Base-by-base conservation (phyloP, 2,329 filamentous ascomycete species). In the Tolypocladium cylindrosporum region DNA sequence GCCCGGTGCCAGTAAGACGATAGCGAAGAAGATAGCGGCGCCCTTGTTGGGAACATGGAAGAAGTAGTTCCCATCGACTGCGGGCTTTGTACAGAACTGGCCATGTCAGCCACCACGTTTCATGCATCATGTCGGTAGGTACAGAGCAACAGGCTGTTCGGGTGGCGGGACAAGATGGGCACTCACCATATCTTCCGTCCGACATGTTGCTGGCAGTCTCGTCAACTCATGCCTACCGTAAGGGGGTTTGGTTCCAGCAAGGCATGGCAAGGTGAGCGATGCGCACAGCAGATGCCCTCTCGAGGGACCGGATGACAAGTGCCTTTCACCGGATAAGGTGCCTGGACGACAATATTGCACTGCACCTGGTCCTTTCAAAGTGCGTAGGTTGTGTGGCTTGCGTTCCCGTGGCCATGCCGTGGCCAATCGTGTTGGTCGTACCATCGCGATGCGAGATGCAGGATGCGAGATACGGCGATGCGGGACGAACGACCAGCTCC, bases 31-130 rank as follows among this genome's bases (percentile, higher is more conserved):
- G 39, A 79, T 68, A 3, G 77, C 72, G 0, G 76, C 78, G 1
- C 73, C 75, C 62, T 77, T 76, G 58, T 78, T 79, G 0, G 77
- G 75, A 10, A 73, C 74, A 59, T 76, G 79, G 63, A 78, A 74
- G 70, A 72, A 80, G 41, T 74, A 70, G 59, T 75, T 80, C 0
- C 70, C 72, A 1, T 70, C 63, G 41, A 78, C 75, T 77, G 57
- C 9, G 16, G 39, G 14, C 39, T 16, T 41, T 5, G 42, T 45
- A 24, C 6, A 24, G 21, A 24, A 45, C 10, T 14, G 7, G 10
- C 21, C 42, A 24, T 14, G 42, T 24, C 42, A 24, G n/a, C 42
- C 10, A 45, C n/a, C n/a, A 45, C 10, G 9, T 21, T 43, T 3
- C 41, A 41, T n/a, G 40, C 16, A n/a, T n/a, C 40, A 19, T 41